Evolutionary conservation across 148 eudicot species (phyloP).

Genomic region (Vaccinium corymbosum): DNA sequence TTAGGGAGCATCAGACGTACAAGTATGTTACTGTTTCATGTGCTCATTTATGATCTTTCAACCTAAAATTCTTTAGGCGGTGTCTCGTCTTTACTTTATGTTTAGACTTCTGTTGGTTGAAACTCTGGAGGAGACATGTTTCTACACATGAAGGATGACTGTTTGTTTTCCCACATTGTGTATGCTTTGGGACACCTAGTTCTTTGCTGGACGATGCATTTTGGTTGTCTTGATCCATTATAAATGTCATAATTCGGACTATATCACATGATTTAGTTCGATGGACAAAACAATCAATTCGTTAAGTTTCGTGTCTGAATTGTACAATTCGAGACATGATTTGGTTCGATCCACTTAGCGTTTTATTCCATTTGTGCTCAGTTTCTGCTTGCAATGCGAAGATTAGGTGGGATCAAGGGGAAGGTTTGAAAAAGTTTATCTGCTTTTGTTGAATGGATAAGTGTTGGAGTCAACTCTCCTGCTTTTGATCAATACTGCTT

Average conservation of each 20-base stretch:
- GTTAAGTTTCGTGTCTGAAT: not conserved
- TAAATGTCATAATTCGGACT: not conserved
- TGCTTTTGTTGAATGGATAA: not conserved
- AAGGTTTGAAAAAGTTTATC: not conserved
- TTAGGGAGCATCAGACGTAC: not conserved
- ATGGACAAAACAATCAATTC: not conserved
- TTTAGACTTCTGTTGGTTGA: not conserved
- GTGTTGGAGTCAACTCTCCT: not conserved
- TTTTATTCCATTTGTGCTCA: not conserved
- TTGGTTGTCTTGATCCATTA: not conserved
- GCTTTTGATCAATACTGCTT: not conserved
- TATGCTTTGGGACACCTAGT: not conserved
- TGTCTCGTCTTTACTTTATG: not conserved
- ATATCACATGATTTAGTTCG: not conserved
- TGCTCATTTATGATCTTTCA: not conserved
- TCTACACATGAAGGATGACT: not conserved
- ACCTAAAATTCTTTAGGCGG: not conserved
- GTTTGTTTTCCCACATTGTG: not conserved
- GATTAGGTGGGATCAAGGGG: not conserved
- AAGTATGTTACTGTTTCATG: not conserved
- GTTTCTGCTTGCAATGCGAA: not conserved
- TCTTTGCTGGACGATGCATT: not conserved
- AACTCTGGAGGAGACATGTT: not conserved
- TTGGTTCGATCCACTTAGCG: not conserved
- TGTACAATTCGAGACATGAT: not conserved